phyloP scores from a whole-genome alignment of 306 rosid species.

The Vicia faba region DNA sequence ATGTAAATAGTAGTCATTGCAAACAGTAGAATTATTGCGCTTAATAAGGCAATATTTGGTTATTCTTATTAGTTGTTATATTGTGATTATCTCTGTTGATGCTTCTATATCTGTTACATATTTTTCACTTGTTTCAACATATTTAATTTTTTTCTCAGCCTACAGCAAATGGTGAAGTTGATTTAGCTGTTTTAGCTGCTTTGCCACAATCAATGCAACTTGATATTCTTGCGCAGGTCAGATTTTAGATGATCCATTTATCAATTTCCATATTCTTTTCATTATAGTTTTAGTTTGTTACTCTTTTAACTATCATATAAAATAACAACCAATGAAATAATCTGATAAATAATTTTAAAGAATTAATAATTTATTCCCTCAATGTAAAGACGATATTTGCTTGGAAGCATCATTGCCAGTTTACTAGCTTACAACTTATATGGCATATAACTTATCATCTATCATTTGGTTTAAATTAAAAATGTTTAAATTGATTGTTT shows the following conservation, averaged over 20 bases:
- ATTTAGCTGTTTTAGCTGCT: slow-evolving; percentile 79
- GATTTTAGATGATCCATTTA: slow-evolving; percentile 30
- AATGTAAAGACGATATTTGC: slow-evolving; percentile 14
- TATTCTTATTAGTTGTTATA: slow-evolving; percentile 27
- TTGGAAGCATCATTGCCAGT: slow-evolving; percentile 14
- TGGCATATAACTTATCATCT: slow-evolving; percentile 4
- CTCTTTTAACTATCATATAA: slow-evolving; percentile 9
- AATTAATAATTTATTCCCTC: slow-evolving; percentile 20
- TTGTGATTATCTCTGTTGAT: slow-evolving; percentile 24
- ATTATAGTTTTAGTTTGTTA: neutral
- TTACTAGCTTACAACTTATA: slow-evolving; percentile 7
- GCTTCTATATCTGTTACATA: slow-evolving; percentile 18
- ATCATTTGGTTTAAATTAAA: slow-evolving; percentile 30
- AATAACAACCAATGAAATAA: slow-evolving; percentile 25
- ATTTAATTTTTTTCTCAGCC: slow-evolving; percentile 53
- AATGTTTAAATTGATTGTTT: slow-evolving; percentile 24
- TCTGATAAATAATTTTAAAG: slow-evolving; percentile 20
- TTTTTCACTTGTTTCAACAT: neutral
- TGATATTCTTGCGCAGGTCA: slow-evolving; percentile 83
- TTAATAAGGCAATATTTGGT: slow-evolving; percentile 1
- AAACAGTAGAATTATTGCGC: slow-evolving; percentile 5
- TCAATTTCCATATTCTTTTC: slow-evolving; percentile 16
- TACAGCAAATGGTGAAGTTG: slow-evolving; percentile 60
- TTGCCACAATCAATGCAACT: slow-evolving; percentile 90
- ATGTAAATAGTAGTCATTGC: slow-evolving; percentile 9